A percentile compares a stretch with the other conserved stretches of the same genome.
Conservation (phyloP, 2,329 filamentous ascomycete species). For the Xylogone sp. region DNA sequence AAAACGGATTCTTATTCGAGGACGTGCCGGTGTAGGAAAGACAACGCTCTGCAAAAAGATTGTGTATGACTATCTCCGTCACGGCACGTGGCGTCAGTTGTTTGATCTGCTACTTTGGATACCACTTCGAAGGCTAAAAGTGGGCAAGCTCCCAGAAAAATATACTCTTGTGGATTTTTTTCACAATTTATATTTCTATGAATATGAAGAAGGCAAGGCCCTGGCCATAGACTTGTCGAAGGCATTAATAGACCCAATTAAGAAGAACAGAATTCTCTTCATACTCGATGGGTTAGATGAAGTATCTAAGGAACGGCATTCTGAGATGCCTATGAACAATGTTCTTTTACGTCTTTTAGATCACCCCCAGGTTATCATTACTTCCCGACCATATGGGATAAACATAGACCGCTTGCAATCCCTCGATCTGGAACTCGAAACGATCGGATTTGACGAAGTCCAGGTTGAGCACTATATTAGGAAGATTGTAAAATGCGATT, state of each 20-base stretch:
- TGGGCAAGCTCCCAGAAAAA: not conserved
- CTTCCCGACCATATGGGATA: slow-evolving; percentile 30
- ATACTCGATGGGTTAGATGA: slow-evolving; percentile 42
- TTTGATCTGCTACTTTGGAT: slow-evolving; percentile 38
- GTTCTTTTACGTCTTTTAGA: slow-evolving; percentile 28
- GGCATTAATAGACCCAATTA: slow-evolving; percentile 9
- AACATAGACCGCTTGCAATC: not conserved
- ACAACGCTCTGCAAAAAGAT: slow-evolving; percentile 40
- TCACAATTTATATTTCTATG: slow-evolving; percentile 25
- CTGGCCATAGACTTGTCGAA: slow-evolving; percentile 12
- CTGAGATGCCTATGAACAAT: slow-evolving; percentile 10
- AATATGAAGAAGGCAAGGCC: slow-evolving; percentile 4
- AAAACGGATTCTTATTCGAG: slow-evolving; percentile 32
- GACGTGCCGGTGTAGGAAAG: slow-evolving; percentile 35
- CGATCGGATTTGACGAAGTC: slow-evolving; percentile 33
- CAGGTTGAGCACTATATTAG: slow-evolving; percentile 33
- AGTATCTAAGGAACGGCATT: slow-evolving; percentile 14
- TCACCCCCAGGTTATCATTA: slow-evolving; percentile 35
- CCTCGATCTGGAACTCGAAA: slow-evolving; percentile 34
- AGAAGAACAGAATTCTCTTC: slow-evolving; percentile 28
- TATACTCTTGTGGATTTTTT: slow-evolving; percentile 25
- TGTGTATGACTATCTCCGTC: slow-evolving; percentile 28
- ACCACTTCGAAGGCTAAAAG: slow-evolving; percentile 32
- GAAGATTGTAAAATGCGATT: slow-evolving; percentile 10
- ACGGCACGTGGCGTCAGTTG: slow-evolving; percentile 19